Evolutionary conservation across 2,329 filamentous ascomycete species (phyloP), one percentile per base, ranked within the genome.

Genomic region (Apiospora malaysiana): DNA sequence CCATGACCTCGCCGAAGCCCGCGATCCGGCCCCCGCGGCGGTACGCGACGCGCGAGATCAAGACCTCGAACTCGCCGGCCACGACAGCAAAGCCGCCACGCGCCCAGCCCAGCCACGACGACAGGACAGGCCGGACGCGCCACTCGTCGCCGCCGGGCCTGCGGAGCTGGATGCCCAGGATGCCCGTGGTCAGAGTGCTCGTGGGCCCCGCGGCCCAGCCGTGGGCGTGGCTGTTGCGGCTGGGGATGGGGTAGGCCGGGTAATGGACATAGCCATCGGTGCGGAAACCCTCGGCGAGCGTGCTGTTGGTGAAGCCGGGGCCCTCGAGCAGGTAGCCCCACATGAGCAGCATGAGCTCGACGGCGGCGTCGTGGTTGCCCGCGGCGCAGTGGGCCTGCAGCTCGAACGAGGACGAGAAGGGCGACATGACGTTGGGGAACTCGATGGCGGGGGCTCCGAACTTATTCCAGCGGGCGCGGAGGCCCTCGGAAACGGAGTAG

Each of bases 401-500:
- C 49, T 75, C 74, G 66, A 75, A 74, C 21, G 70, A 70, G 10
- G 72, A 73, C 7, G 71, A 45, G 68, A 75, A 75, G 3, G 74
- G 74, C 4, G 70, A 72, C 70, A 75, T 74, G 70, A 73, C 70
- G 70, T 73, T 73, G 25, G 74, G 74, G 65, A 74, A 71, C 66
- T 74, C 74, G 37, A 73, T 70, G 1, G 83, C 81, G 4, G 83
- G 83, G 4, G 84, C 82, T n/a, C 85, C 85, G 72, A 83, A 83
- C 4, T 77, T 77, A 5, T 78, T 82, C 84, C 85, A 86, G 70
- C 83, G 80, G 14, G 79, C 73, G 12, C 76, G 76, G 0, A 86
- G 79, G n/a, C 78, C 77, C 2, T 72, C 69, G 40, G 81, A 84
- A 68, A 86, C 78, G 4, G 72, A 69, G 12, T 68, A 69, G 23